Conservation (phyloP, 2,329 filamentous ascomycete genomes). For the Biscogniauxia sp. region DNA sequence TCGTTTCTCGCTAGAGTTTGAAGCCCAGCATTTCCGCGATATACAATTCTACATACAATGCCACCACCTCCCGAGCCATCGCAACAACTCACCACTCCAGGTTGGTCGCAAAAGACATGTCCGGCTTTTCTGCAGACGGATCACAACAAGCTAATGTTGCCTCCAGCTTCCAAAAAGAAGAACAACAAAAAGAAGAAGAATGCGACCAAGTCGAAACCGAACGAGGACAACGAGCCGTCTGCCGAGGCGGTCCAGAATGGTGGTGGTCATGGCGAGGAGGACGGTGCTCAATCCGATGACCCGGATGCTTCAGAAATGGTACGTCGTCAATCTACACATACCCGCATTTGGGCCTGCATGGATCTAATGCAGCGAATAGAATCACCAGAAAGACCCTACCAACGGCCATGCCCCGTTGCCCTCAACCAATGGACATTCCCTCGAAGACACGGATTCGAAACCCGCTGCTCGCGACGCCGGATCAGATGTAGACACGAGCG, state of each 20-base stretch:
- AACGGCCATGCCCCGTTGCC: constrained; percentile 40
- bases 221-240: constrained; percentile 30
- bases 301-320: constrained; percentile 39
- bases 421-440: constrained; percentile 38
- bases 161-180: constrained; percentile 51
- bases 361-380: constrained; percentile 23
- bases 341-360: background rate
- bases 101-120: constrained; percentile 24
- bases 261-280: constrained; percentile 26
- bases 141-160: constrained; percentile 19
- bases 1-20: constrained; percentile 9
- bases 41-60: constrained; percentile 22
- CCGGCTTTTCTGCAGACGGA: constrained; percentile 1
- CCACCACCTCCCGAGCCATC: constrained; percentile 28
- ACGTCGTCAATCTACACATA: constrained; percentile 13
- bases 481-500: constrained; percentile 41
- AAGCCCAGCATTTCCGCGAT: constrained; percentile 10
- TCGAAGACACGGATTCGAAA: constrained; percentile 9
- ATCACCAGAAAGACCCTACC: constrained; percentile 15
- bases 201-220: constrained; percentile 44
- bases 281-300: constrained; percentile 43
- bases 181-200: constrained; percentile 61
- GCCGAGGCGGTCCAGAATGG: constrained; percentile 26
- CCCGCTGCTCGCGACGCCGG: constrained; percentile 3
- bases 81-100: constrained; percentile 28